Conservation (phyloP, 2,329 filamentous ascomycete genomes). For the Raffaelea arxii region DNA sequence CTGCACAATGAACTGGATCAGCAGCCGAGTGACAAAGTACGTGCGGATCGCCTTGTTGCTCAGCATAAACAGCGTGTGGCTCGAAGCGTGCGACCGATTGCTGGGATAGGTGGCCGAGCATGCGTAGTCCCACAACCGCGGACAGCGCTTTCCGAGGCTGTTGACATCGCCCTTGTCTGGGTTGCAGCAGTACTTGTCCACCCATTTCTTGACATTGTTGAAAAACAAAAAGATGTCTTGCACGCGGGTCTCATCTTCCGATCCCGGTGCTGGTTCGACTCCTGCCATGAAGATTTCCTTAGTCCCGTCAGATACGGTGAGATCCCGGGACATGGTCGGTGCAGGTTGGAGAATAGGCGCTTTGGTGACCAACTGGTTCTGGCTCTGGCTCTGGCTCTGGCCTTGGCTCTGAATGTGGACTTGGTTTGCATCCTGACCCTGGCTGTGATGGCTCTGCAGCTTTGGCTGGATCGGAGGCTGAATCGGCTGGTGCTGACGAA, state of each 20-base stretch:
- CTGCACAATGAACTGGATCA: conserved; percentile 25
- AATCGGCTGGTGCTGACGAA: too few relatives aligned
- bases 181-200: conserved; percentile 6
- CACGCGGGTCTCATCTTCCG: conserved; percentile 6
- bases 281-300: conserved; percentile 3
- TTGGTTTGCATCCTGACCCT: too few relatives aligned
- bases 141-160: conserved; percentile 4
- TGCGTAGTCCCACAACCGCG: conserved; percentile 26
- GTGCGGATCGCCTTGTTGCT: conserved; percentile 19
- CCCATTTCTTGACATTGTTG: conserved; percentile 13
- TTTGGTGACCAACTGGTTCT: neutral
- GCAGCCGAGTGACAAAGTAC: conserved; percentile 28
- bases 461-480: neutral
- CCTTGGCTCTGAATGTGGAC: too few relatives aligned
- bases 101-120: conserved; percentile 20
- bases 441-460: neutral
- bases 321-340: neutral
- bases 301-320: neutral
- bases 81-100: conserved; percentile 17
- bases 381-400: too few relatives aligned
- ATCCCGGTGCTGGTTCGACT: neutral
- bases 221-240: conserved; percentile 11
- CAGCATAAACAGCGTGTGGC: conserved; percentile 23
- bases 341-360: neutral
- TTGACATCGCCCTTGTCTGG: conserved; percentile 1